Conservation (phyloP, 192 early-diverging fungal genomes). For the Podila horticola region DNA sequence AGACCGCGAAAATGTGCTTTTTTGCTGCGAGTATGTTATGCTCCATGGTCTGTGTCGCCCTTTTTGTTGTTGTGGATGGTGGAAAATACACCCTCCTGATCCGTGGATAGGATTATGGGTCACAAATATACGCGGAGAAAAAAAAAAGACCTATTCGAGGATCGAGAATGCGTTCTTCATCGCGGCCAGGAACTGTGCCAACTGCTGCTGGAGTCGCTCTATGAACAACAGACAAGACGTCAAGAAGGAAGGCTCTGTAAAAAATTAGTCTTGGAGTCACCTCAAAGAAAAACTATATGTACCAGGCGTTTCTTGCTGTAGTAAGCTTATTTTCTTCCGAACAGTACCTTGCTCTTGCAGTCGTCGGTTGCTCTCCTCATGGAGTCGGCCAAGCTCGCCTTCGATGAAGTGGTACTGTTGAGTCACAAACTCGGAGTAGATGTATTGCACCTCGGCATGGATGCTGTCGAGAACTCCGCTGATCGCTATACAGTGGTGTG, state of each 20-base stretch:
- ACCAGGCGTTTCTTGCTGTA: background rate
- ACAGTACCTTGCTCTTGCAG: conserved; percentile 25
- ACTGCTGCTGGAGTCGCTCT: conserved; percentile 15
- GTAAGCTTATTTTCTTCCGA: background rate
- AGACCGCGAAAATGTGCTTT: too few relatives aligned
- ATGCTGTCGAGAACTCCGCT: conserved; percentile 13
- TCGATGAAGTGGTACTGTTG: conserved; percentile 26
- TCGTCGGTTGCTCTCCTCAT: conserved; percentile 8
- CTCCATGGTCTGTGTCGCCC: too few relatives aligned
- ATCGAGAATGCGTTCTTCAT: conserved; percentile 25
- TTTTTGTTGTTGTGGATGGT: too few relatives aligned
- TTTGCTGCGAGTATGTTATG: too few relatives aligned
- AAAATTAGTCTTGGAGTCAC: background rate
- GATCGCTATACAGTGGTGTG: conserved; percentile 11
- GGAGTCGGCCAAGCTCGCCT: background rate
- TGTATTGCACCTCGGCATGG: conserved; percentile 30
- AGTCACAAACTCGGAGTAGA: conserved; percentile 28
- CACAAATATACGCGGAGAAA: background rate
- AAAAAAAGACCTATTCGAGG: background rate
- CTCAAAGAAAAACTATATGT: background rate
- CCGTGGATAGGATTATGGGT: background rate
- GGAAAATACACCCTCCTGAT: too few relatives aligned
- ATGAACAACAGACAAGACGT: background rate
- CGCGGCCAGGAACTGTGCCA: conserved; percentile 16
- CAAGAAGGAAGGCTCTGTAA: too few relatives aligned